Percentiles rank a stretch among this genome's conserved stretches.
These are phyloP conservation scores for Centaurea solstitialis DNA, from an alignment of 129 eudicot species.

Conservation along the genomic window DNA sequence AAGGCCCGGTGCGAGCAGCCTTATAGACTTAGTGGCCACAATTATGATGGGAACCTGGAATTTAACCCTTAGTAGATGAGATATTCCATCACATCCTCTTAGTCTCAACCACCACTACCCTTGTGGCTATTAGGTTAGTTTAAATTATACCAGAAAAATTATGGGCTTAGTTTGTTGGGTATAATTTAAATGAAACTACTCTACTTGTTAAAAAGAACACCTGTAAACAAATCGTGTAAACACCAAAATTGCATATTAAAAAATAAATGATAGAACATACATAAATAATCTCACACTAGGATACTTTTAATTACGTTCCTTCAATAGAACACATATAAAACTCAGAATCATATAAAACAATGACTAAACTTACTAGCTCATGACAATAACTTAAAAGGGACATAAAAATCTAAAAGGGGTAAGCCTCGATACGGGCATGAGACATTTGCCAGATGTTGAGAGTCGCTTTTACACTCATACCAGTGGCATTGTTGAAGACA, in stretches of 20 bases:
- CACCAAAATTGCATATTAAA: not conserved
- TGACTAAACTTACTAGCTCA: not conserved
- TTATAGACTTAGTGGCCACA: no score
- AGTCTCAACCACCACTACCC: no score
- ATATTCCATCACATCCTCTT: no score
- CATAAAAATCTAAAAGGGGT: constrained; percentile 24
- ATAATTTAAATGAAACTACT: no score
- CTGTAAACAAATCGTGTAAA: not conserved
- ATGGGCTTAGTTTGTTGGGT: no score
- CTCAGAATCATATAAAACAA: not conserved
- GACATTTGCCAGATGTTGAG: constrained; percentile 69
- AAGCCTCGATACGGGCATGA: constrained; percentile 39
- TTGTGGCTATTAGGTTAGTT: no score
- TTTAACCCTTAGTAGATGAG: no score
- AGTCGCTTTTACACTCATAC: constrained; percentile 55
- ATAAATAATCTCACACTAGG: not conserved
- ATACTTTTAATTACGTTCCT: not conserved
- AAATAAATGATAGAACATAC: not conserved
- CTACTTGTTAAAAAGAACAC: not conserved
- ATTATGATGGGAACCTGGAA: no score
- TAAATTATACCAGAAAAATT: no score
- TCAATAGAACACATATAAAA: not conserved
- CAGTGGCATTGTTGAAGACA: constrained; percentile 82
- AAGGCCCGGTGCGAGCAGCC: no score
- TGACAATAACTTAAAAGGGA: not conserved